A percentile compares a stretch with the other conserved stretches of the same genome.
Conservation (phyloP, 352 stramenopile species). For the Pythium utonaiense region DNA sequence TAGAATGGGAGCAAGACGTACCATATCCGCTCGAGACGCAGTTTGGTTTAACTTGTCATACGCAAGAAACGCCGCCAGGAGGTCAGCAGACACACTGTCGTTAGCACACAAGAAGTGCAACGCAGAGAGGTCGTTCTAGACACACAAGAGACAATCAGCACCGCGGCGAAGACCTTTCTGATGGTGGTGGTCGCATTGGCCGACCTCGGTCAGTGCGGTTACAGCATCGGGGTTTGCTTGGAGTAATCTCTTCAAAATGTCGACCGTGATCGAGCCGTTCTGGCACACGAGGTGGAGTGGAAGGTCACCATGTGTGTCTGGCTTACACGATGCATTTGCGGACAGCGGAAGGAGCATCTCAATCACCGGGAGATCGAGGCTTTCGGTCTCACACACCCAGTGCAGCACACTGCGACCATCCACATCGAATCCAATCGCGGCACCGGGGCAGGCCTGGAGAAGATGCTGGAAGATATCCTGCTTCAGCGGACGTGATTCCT, state of each 20-base stretch:
- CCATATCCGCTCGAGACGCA: slow-evolving; percentile 11
- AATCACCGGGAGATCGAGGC: slow-evolving; percentile 20
- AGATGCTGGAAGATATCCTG: slow-evolving; percentile 35
- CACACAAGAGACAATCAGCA: background rate
- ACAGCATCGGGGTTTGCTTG: slow-evolving; percentile 28
- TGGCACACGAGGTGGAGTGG: slow-evolving; percentile 56
- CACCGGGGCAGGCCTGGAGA: slow-evolving; percentile 29
- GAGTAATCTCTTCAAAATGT: slow-evolving; percentile 34
- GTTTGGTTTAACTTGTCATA: slow-evolving; percentile 36
- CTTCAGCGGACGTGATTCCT: slow-evolving; percentile 22
- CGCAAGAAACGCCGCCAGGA: slow-evolving; percentile 35
- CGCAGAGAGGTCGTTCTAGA: slow-evolving; percentile 38
- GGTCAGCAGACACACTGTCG: slow-evolving; percentile 34
- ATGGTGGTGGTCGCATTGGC: too few relatives aligned
- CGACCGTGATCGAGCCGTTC: slow-evolving; percentile 28
- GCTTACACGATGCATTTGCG: background rate
- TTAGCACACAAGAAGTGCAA: slow-evolving; percentile 53
- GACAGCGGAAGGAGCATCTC: slow-evolving; percentile 24
- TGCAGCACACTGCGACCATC: slow-evolving; percentile 51
- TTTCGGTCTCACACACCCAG: slow-evolving; percentile 42
- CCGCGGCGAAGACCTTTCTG: slow-evolving; percentile 25
- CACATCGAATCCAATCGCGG: slow-evolving; percentile 32
- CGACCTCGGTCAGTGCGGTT: too few relatives aligned
- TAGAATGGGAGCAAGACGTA: background rate
- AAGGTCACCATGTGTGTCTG: slow-evolving; percentile 34